Base-by-base conservation (phyloP, 495 filamentous ascomycete species). In the Tuber indicum region DNA sequence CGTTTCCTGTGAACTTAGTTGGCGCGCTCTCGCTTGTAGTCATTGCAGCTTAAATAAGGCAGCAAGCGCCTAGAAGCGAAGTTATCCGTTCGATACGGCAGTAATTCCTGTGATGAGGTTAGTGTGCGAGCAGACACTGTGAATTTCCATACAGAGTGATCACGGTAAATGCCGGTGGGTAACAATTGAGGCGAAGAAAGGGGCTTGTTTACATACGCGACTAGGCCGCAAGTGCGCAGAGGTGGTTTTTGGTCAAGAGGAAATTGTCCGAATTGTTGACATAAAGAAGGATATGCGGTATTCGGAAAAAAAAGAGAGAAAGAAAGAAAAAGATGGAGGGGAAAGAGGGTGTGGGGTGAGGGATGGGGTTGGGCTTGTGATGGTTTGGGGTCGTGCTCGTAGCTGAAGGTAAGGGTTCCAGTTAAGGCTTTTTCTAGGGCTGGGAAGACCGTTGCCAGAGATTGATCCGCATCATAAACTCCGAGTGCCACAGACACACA, bases 1-100 rank as follows among this genome's bases (percentile, higher is more conserved):
- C 72, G 42, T 83, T 83, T 19, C 82, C 82, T 16, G 82, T 79
- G 62, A 83, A 83, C 62, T 71, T 81, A 39, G 69, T 23, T 47
- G 80, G 81, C 47, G 74, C 44, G 45, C 71, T 74, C 66, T 80
- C 78, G 41, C 71, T 46, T 26, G 77, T n/a, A 36, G 78, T 45
- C 78, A 80, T 80, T 71, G 58, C 12, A 19, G 58, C 58, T 26
- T 66, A 19, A 26, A 36, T 17, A 36, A 32, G 58, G 26, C 26
- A 66, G 26, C 26, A 26, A 66, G 58, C 26, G 58, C 58, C 26
- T 4, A 66, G 58, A 66, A 66, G 58, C 58, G 26, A 66, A 36
- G 58, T 16, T 14, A 66, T 66, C 58, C 58, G 58, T 17, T 36
- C 3, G 14, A 17, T 2, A 66, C 58, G 32, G 58, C 4, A 66